phyloP scores from a whole-genome alignment of 2,329 filamentous ascomycete species.

The Alternaria brassicae region DNA sequence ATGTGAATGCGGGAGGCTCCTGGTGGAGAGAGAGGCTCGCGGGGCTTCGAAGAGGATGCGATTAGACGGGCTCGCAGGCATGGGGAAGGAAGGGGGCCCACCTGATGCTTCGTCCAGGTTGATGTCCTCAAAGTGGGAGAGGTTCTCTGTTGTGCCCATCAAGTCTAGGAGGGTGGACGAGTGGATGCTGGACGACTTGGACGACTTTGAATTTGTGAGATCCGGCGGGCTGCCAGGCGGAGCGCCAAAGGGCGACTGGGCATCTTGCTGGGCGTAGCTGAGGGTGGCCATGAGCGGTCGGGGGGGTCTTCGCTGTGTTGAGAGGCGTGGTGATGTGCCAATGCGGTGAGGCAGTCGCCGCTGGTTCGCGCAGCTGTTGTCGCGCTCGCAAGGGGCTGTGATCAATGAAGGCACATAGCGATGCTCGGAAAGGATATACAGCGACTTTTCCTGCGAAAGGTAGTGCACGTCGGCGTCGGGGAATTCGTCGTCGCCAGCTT shows the following conservation, averaged over 20 bases:
- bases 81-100: conserved; percentile 55
- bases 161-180: conserved; percentile 77
- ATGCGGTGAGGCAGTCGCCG: conserved; percentile 33
- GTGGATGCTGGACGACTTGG: conserved; percentile 86
- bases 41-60: conserved; percentile 43
- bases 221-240: conserved; percentile 75
- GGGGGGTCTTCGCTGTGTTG: conserved; percentile 29
- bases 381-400: conserved; percentile 33
- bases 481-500: conserved; percentile 14
- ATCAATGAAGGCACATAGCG: conserved; percentile 47
- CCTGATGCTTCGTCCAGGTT: conserved; percentile 71
- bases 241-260: conserved; percentile 47
- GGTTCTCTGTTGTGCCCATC: conserved; percentile 64
- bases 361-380: conserved; percentile 31
- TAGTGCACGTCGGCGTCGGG: conserved; percentile 25
- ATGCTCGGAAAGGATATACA: conserved; percentile 48
- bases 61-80: conserved; percentile 36
- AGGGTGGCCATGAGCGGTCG: conserved; percentile 49
- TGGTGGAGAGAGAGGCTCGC: conserved; percentile 25
- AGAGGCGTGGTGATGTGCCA: conserved; percentile 24
- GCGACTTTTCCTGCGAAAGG: conserved; percentile 30
- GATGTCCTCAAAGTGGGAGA: conserved; percentile 91
- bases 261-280: conserved; percentile 34
- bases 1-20: conserved; percentile 28
- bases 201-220: conserved; percentile 84